Evolutionary conservation across 2,329 filamentous ascomycete genomes (phyloP).

Genomic region (Colletotrichum chrysophilum): DNA sequence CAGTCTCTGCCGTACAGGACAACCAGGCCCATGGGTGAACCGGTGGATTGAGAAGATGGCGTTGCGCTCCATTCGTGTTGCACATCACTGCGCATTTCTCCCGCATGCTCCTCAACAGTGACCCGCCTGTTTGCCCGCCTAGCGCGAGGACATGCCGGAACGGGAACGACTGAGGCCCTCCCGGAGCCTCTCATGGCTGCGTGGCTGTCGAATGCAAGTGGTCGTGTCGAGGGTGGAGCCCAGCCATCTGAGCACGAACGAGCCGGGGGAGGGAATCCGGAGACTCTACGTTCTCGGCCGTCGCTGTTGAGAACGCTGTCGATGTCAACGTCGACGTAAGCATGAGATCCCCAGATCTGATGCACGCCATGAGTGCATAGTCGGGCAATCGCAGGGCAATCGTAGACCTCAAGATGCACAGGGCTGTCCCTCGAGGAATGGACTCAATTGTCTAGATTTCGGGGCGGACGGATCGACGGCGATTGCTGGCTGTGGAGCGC

Average conservation of each 20-base stretch:
- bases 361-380: constrained; percentile 19
- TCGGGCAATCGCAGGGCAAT: not conserved
- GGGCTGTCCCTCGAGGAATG: not conserved
- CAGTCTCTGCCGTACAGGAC: not conserved
- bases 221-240: not conserved
- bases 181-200: constrained; percentile 15
- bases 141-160: constrained; percentile 19
- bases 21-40: not conserved
- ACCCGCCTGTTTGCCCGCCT: not conserved
- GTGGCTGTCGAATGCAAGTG: not conserved
- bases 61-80: not conserved
- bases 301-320: not conserved
- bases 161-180: constrained; percentile 6
- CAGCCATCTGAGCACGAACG: not conserved
- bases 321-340: not conserved
- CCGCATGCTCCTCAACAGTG: not conserved
- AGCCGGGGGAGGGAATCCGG: not conserved
- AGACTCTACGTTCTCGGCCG: not conserved
- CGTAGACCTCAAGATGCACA: not conserved
- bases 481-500: constrained; percentile 9
- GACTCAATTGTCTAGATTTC: not conserved
- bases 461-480: constrained; percentile 1
- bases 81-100: not conserved
- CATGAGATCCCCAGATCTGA: constrained; percentile 10
- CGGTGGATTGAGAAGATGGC: not conserved